Conservation (phyloP, 805 yeast genomes). For the Wickerhamomyces sydowiorum region DNA sequence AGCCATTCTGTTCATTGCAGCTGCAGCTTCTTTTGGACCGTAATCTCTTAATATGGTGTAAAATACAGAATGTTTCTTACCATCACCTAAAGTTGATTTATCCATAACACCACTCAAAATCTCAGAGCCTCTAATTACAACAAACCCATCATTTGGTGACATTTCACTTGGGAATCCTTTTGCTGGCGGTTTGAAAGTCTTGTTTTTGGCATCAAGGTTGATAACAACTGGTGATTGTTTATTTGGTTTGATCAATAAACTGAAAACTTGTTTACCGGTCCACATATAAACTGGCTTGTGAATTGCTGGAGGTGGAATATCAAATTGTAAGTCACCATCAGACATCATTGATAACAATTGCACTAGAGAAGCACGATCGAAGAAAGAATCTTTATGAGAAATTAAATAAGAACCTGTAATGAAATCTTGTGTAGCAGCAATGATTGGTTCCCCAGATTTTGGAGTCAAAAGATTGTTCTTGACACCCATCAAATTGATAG, state of each 20-base stretch:
- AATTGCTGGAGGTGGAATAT: slow-evolving; percentile 92
- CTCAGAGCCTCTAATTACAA: slow-evolving; percentile 83
- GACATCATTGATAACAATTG: slow-evolving; percentile 93
- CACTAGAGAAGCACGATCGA: slow-evolving; percentile 77
- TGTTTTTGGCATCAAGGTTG: slow-evolving; percentile 91
- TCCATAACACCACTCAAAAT: slow-evolving; percentile 95
- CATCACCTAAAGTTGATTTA: slow-evolving; percentile 93
- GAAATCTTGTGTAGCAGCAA: slow-evolving; percentile 99
- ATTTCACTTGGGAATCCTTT: slow-evolving; percentile 76
- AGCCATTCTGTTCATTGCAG: slow-evolving; percentile 99
- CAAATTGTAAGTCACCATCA: slow-evolving; percentile 83
- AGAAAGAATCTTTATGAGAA: slow-evolving; percentile 90
- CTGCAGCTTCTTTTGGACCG: slow-evolving; percentile 95
- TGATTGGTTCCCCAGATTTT: slow-evolving; percentile 96
- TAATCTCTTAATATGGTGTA: slow-evolving; percentile 92
- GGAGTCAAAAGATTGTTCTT: slow-evolving; percentile 93
- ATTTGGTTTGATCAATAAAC: slow-evolving; percentile 82
- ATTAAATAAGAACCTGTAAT: slow-evolving; percentile 93
- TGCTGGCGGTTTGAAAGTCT: slow-evolving; percentile 77
- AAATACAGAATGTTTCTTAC: slow-evolving; percentile 94
- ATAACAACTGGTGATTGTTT: slow-evolving; percentile 69
- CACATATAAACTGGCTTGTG: slow-evolving; percentile 84
- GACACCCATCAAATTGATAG: slow-evolving; percentile 97
- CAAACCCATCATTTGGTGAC: slow-evolving; percentile 97
- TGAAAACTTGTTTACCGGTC: slow-evolving; percentile 97